Percentiles rank a stretch among this genome's conserved stretches.
These are phyloP conservation scores for Chenopodium suecicum DNA, from an alignment of 148 eudicot species.

Conservation along the genomic window DNA sequence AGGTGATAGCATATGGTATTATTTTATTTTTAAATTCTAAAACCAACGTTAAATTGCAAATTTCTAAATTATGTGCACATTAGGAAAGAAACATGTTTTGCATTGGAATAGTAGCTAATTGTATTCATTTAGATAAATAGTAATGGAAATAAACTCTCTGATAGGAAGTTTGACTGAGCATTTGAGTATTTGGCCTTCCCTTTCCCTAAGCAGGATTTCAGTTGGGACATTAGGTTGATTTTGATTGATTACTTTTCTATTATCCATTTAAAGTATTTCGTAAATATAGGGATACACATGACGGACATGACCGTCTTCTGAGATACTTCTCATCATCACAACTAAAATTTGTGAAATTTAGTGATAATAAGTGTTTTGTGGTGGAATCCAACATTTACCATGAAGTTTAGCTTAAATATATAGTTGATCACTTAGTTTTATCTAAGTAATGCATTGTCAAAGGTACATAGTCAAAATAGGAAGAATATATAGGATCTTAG, in stretches of 20 bases:
- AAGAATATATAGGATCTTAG: no score
- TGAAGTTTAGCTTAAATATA: not conserved
- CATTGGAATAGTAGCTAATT: no score
- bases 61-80: no score
- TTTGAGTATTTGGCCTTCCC: not conserved
- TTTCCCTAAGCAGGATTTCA: no score
- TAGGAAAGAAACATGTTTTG: no score
- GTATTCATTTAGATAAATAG: no score
- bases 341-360: not conserved
- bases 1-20: no score
- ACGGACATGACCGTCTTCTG: not conserved
- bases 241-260: not conserved
- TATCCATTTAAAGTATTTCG: not conserved
- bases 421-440: no score
- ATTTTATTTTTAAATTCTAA: no score
- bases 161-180: not conserved
- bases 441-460: no score
- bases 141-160: not conserved
- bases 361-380: not conserved
- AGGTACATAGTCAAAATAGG: no score
- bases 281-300: not conserved
- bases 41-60: no score
- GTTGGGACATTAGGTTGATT: not conserved
- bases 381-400: not conserved
- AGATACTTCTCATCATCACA: not conserved